These are phyloP conservation scores for Fusarium sacchari DNA, from an alignment of 2,329 filamentous ascomycete genomes.

Conservation along the genomic window DNA sequence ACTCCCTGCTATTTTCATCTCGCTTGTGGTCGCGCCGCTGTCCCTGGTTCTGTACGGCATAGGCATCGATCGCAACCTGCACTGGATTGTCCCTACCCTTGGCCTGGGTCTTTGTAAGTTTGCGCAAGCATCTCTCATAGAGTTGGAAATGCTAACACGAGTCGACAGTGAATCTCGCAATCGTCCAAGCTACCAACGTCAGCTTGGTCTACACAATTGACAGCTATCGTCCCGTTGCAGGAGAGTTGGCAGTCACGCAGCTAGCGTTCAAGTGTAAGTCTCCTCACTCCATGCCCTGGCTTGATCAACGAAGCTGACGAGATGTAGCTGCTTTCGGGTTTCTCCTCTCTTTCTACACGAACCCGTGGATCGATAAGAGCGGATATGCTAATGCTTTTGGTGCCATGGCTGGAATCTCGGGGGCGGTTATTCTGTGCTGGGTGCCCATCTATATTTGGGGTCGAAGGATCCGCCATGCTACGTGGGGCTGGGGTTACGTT, in stretches of 20 bases:
- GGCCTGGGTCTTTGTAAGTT: slow-evolving; percentile 57
- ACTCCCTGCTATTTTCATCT: slow-evolving; percentile 63
- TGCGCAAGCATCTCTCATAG: rapidly evolving
- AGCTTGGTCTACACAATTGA: slow-evolving; percentile 68
- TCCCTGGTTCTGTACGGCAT: slow-evolving; percentile 58
- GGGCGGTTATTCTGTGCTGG: not conserved
- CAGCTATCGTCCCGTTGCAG: slow-evolving; percentile 65
- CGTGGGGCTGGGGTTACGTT: not conserved
- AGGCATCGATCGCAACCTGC: slow-evolving; percentile 56
- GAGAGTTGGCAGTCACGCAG: slow-evolving; percentile 63
- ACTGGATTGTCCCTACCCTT: slow-evolving; percentile 67
- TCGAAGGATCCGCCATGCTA: not conserved
- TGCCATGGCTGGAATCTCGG: slow-evolving; percentile 59
- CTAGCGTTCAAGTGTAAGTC: slow-evolving; percentile 65
- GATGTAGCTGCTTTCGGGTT: slow-evolving; percentile 63
- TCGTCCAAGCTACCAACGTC: slow-evolving; percentile 65
- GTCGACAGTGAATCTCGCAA: slow-evolving; percentile 60
- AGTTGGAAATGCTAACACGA: rapidly evolving
- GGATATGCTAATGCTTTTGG: slow-evolving; percentile 65
- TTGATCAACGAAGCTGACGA: not conserved
- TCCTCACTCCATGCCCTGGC: rapidly evolving
- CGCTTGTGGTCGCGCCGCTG: slow-evolving; percentile 60
- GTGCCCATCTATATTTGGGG: not conserved
- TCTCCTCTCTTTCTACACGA: slow-evolving; percentile 68
- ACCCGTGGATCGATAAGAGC: slow-evolving; percentile 62